Conservation (phyloP, 306 rosid species). For the Cyclanthera cordifolia region DNA sequence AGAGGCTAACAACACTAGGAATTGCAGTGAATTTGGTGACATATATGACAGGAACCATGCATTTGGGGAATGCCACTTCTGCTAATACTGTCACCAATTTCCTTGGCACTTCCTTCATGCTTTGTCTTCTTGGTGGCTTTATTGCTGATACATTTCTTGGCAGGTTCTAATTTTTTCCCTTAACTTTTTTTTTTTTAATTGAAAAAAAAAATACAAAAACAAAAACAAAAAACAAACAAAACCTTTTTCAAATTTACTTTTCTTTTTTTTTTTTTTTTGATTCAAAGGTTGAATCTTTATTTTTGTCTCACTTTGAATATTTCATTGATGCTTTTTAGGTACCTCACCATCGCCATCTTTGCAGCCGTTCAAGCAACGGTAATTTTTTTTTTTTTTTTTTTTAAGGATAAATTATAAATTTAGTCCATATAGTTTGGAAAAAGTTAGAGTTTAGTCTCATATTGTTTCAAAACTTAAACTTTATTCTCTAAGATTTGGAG, state of each 20-base stretch:
- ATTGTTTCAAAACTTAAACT: no score
- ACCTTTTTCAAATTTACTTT: background rate
- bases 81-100: slow-evolving; percentile 86
- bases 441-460: no score
- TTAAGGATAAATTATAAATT: no score
- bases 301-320: background rate
- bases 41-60: slow-evolving; percentile 69
- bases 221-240: background rate
- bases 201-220: no score
- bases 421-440: no score
- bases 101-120: slow-evolving; percentile 84
- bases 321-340: slow-evolving; percentile 24
- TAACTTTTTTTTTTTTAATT: no score
- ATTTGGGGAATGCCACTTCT: slow-evolving; percentile 77
- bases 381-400: slow-evolving; percentile 9
- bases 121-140: slow-evolving; percentile 81
- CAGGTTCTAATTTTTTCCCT: slow-evolving; percentile 27
- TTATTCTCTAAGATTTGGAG: no score
- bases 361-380: slow-evolving; percentile 77
- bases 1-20: slow-evolving; percentile 77
- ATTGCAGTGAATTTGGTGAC: slow-evolving; percentile 82
- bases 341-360: slow-evolving; percentile 75
- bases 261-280: no score
- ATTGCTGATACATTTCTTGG: slow-evolving; percentile 84
- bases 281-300: background rate